A percentile compares a stretch with the other conserved stretches of the same genome.
phyloP scores from a whole-genome alignment of 139 green algal species.

The Tetradesmus obliquus region DNA sequence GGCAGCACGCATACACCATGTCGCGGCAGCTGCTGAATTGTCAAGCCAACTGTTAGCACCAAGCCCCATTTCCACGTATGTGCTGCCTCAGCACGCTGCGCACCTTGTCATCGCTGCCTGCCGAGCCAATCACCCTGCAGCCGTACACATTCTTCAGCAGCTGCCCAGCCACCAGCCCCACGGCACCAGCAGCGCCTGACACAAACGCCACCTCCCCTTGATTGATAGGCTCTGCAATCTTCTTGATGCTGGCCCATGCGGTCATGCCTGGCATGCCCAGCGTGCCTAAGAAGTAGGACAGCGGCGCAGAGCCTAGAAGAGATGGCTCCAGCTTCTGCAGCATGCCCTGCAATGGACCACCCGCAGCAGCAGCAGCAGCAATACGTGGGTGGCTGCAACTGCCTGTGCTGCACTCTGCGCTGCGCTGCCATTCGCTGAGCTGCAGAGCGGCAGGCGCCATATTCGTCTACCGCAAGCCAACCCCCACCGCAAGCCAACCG shows the following conservation, averaged over 20 bases:
- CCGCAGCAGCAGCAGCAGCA: neutral
- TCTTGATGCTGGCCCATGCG: slow-evolving; percentile 51
- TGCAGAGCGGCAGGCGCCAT: neutral
- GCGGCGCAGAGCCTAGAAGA: slow-evolving; percentile 25
- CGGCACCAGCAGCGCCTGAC: slow-evolving; percentile 51
- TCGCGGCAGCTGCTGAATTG: too few relatives aligned
- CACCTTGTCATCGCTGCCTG: slow-evolving; percentile 60
- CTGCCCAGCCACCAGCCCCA: slow-evolving; percentile 62
- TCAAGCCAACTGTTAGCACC: too few relatives aligned
- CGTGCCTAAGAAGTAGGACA: slow-evolving; percentile 42
- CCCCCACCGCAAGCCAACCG: too few relatives aligned
- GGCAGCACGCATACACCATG: too few relatives aligned
- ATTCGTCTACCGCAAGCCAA: neutral
- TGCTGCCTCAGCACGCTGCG: neutral
- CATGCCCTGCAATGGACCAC: neutral
- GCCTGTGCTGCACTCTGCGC: neutral
- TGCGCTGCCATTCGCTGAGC: neutral
- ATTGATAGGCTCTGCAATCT: slow-evolving; percentile 54
- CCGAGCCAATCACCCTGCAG: slow-evolving; percentile 60
- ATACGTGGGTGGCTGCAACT: neutral
- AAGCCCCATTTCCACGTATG: too few relatives aligned
- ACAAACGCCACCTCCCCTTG: slow-evolving; percentile 24
- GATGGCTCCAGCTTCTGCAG: neutral
- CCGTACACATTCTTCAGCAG: slow-evolving; percentile 61
- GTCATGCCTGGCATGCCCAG: slow-evolving; percentile 46